These are phyloP conservation scores for Thelephora ganbajun DNA, from an alignment of 768 basidiomycete genomes.

Conservation along the genomic window DNA sequence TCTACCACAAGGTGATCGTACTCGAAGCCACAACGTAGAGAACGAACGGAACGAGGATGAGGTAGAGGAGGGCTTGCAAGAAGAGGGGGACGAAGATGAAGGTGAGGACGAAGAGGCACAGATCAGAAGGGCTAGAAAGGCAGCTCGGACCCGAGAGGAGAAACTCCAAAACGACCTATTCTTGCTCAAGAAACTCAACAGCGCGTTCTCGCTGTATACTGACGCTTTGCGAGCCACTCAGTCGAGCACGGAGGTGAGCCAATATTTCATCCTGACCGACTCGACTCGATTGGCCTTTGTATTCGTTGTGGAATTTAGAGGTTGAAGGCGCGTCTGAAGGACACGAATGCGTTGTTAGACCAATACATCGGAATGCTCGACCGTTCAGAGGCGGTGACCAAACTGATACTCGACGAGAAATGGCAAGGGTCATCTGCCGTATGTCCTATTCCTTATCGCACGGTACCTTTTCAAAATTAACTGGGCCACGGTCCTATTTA, in stretches of 20 bases:
- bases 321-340: conserved; percentile 40
- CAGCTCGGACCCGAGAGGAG: conserved; percentile 41
- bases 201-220: conserved; percentile 52
- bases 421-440: conserved; percentile 69
- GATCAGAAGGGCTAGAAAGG: conserved; percentile 14
- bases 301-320: background rate
- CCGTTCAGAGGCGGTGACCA: conserved; percentile 54
- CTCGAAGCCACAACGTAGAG: conserved; percentile 6
- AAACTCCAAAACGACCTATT: conserved; percentile 64
- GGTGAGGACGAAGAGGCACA: conserved; percentile 12
- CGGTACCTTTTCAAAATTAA: background rate
- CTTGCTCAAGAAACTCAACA: conserved; percentile 59
- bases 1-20: conserved; percentile 9
- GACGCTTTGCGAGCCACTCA: conserved; percentile 51
- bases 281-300: background rate
- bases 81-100: conserved; percentile 6
- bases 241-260: conserved; percentile 58
- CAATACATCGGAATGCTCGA: conserved; percentile 60
- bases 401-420: conserved; percentile 60
- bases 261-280: no score
- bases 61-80: conserved; percentile 8
- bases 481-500: conserved; percentile 17
- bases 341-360: conserved; percentile 62
- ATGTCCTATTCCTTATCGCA: conserved; percentile 13
- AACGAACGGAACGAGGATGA: conserved; percentile 9